Evolutionary conservation across 2,329 filamentous ascomycete genomes (phyloP).

Genomic region (Aspergillus felis): DNA sequence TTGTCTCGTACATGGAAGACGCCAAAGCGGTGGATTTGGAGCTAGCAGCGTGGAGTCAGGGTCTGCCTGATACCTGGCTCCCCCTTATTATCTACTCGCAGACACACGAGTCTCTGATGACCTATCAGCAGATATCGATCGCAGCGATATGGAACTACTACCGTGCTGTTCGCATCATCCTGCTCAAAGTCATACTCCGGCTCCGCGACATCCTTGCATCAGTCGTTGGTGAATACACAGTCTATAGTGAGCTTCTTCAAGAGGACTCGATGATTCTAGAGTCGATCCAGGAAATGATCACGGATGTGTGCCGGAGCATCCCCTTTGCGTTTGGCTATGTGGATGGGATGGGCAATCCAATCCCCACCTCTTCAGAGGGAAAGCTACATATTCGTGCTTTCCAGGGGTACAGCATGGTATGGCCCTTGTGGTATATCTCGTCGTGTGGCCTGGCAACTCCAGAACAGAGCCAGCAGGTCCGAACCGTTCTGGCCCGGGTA

Average conservation of each 20-base stretch:
- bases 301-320: slow-evolving; percentile 33
- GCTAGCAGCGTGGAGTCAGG: slow-evolving; percentile 28
- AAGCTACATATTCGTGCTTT: slow-evolving; percentile 26
- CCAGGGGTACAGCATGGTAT: slow-evolving; percentile 31
- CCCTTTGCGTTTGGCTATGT: slow-evolving; percentile 32
- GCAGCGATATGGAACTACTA: slow-evolving; percentile 35
- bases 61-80: slow-evolving; percentile 31
- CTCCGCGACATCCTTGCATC: slow-evolving; percentile 18
- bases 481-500: slow-evolving; percentile 22
- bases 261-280: slow-evolving; percentile 9
- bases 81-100: slow-evolving; percentile 28
- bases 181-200: slow-evolving; percentile 27
- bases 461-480: slow-evolving; percentile 26
- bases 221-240: slow-evolving; percentile 8
- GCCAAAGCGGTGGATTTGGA: slow-evolving; percentile 25
- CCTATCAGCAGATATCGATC: slow-evolving; percentile 27
- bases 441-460: slow-evolving; percentile 31
- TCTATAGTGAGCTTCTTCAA: slow-evolving; percentile 1
- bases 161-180: slow-evolving; percentile 31
- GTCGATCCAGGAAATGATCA: slow-evolving; percentile 30
- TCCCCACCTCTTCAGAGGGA: slow-evolving; percentile 9
- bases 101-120: slow-evolving; percentile 27
- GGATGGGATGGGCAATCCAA: slow-evolving; percentile 27
- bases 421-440: slow-evolving; percentile 37
- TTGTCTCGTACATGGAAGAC: slow-evolving; percentile 22